These are phyloP conservation scores for Sporobolomyces phaffii DNA, from an alignment of 768 basidiomycete species.

Conservation along the genomic window DNA sequence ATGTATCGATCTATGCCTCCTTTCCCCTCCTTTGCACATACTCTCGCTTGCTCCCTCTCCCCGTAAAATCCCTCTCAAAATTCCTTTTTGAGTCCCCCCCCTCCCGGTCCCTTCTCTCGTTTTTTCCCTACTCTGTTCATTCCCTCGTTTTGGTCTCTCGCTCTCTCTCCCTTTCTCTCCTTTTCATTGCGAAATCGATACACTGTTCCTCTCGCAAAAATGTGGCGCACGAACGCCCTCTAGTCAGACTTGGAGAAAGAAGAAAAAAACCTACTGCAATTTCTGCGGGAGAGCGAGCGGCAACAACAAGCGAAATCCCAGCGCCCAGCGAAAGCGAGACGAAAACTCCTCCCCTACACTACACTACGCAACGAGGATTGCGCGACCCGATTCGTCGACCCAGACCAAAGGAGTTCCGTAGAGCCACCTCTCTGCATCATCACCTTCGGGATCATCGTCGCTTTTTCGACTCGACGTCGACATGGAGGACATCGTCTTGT, in stretches of 20 bases:
- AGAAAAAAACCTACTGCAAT: too few species aligned
- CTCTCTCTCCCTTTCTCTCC: not conserved
- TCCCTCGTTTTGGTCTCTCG: too few species aligned
- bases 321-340: too few species aligned
- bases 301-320: not conserved
- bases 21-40: not conserved
- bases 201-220: too few species aligned
- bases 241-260: too few species aligned
- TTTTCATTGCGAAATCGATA: not conserved
- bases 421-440: not conserved
- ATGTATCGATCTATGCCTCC: not conserved
- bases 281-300: too few species aligned
- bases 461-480: not conserved
- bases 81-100: too few species aligned
- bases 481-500: not conserved
- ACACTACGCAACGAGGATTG: conserved; percentile 2
- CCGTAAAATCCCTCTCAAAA: too few species aligned
- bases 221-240: too few species aligned
- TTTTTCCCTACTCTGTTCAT: not conserved
- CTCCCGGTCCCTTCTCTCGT: not conserved
- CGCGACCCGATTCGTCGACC: not conserved
- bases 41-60: not conserved
- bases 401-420: not conserved
- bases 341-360: too few species aligned
- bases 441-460: not conserved